Percentiles rank a stretch among this genome's conserved stretches.
phyloP scores from a whole-genome alignment of 1,139 yeast genomes.

The Dujonia santamariae region DNA sequence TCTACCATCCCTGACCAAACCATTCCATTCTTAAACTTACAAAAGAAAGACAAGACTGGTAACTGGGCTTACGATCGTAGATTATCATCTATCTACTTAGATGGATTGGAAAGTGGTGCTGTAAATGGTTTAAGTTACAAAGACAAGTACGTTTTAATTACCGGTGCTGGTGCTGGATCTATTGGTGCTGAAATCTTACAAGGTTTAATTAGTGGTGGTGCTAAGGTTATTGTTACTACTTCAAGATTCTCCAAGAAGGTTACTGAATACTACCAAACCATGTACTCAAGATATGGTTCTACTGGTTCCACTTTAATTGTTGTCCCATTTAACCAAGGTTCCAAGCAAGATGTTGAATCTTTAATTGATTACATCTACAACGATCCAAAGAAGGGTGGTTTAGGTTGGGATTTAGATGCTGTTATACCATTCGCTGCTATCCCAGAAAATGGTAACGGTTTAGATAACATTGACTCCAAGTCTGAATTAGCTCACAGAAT shows the following conservation, averaged over 20 bases:
- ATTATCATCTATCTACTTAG: conserved; percentile 75
- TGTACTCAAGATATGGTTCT: conserved; percentile 91
- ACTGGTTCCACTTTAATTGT: conserved; percentile 88
- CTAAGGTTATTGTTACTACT: conserved; percentile 93
- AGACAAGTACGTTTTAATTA: conserved; percentile 83
- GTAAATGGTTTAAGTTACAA: conserved; percentile 88
- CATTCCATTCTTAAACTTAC: conserved; percentile 91
- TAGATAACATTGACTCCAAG: conserved; percentile 88
- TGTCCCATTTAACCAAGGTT: conserved; percentile 98
- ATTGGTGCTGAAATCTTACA: conserved; percentile 96
- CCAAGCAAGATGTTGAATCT: conserved; percentile 87
- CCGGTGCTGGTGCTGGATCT: conserved; percentile 99
- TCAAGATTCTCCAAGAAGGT: conserved; percentile 85
- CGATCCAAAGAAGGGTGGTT: conserved; percentile 79
- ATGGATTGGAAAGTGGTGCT: conserved; percentile 91
- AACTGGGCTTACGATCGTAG: conserved; percentile 82
- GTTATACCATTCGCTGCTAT: conserved; percentile 97
- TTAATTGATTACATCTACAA: conserved; percentile 83
- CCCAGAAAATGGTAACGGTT: conserved; percentile 96
- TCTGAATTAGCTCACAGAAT: conserved; percentile 98
- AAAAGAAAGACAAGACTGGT: conserved; percentile 68
- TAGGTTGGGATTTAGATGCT: conserved; percentile 97
- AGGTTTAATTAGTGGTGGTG: conserved; percentile 97
- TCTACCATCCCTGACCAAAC: conserved; percentile 77
- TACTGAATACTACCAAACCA: conserved; percentile 91